These are phyloP conservation scores for Solanum chmielewskii DNA, from an alignment of 257 asterid genomes.

Conservation along the genomic window DNA sequence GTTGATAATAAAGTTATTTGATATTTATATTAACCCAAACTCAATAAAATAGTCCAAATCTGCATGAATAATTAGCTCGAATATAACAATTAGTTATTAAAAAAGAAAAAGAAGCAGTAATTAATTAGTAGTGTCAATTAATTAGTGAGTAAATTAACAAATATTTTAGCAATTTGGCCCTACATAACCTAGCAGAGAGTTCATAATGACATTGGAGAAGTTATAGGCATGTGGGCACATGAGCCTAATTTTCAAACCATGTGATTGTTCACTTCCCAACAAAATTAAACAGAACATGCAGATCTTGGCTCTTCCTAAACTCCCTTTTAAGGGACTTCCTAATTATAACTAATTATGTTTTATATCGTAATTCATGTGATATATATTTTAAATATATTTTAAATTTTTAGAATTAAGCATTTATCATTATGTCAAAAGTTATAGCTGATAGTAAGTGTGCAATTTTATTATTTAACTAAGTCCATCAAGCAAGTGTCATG, in stretches of 20 bases:
- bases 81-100: neutral
- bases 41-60: neutral
- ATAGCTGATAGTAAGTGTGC: too few species aligned
- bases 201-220: slow-evolving; percentile 36
- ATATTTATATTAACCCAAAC: neutral
- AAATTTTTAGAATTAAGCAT: too few species aligned
- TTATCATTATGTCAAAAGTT: too few species aligned
- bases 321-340: slow-evolving; percentile 5
- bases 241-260: slow-evolving; percentile 45
- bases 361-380: neutral
- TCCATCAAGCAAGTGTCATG: too few species aligned
- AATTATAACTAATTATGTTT: neutral
- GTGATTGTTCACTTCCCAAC: slow-evolving; percentile 34
- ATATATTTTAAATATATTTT: neutral
- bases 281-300: slow-evolving; percentile 14
- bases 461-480: too few species aligned
- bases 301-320: slow-evolving; percentile 4
- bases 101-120: slow-evolving; percentile 5
- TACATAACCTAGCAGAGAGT: slow-evolving; percentile 1
- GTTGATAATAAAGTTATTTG: neutral
- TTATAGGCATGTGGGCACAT: slow-evolving; percentile 65
- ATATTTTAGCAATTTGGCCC: slow-evolving; percentile 12
- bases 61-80: neutral
- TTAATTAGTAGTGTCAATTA: neutral
- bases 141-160: slow-evolving; percentile 19